Base-by-base conservation (phyloP, 2,329 filamentous ascomycete species). In the Alternaria triticina region DNA sequence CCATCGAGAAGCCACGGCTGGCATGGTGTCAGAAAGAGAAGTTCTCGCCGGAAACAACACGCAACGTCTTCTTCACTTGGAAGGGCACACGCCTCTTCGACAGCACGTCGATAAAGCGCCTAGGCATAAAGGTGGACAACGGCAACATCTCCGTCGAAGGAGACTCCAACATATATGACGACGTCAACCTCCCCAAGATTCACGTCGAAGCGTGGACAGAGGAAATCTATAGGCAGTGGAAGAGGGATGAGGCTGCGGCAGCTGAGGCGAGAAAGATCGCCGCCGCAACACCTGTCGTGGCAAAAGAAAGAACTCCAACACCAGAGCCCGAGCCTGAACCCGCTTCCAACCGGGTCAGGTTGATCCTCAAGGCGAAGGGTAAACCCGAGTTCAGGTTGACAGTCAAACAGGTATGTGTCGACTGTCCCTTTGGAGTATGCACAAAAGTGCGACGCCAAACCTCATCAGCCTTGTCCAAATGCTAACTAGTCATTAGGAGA, bases 201-300 rank as follows among this genome's bases (percentile, higher is more conserved):
- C 86, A 91, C 68, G 85, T 97, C 66, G 90, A 94, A 77, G 91
- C 91, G 7, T 93, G 92, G 86, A 95, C 91, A 0, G 83, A 88
- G 8, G 88, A 91, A 11, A 79, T 87, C 2, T 90, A 88, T 47
- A 79, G 79, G 61, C 82, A 86, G 72, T 81, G 85, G 64, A 86
- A 88, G 69, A 80, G 69, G 50, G 66, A 73, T 51, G 58, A 70
- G 12, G 72, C 70, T 15, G 73, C 70, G 17, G 73, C 74, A 51
- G 76, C 70, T 13, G 68, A 68, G 15, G 73, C 70, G 9, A 69
- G 58, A 57, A 70, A 68, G 28, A 82, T 83, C 61, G 82, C 83
- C 13, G 80, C 77, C 30, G 79, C 82, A 30, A 60, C 70, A 43
- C 61, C 70, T 28, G 57, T 62, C 30, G 50, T 58, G 28, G 47